Evolutionary conservation across 2,329 filamentous ascomycete genomes (phyloP).

Genomic region (Zymoseptoria crescenta): DNA sequence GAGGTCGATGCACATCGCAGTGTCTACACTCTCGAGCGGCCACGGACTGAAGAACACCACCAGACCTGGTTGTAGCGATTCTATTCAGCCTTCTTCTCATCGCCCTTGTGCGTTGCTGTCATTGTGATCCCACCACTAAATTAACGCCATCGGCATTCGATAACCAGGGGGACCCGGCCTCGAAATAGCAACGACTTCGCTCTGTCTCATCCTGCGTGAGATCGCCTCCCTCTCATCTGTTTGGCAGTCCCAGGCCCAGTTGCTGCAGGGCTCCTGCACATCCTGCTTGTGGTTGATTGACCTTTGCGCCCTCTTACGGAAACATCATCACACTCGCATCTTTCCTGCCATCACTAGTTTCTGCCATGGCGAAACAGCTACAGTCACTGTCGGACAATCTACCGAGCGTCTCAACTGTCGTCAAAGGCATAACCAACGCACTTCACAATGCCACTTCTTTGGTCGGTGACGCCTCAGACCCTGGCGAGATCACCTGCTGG

Average conservation of each 20-base stretch:
- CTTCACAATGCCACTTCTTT: slow-evolving; percentile 7
- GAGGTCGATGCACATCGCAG: too few species aligned
- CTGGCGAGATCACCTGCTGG: slow-evolving; percentile 38
- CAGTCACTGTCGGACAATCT: background rate
- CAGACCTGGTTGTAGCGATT: background rate
- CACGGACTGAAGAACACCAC: background rate
- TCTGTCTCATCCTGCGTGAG: background rate
- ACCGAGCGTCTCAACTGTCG: slow-evolving; percentile 14
- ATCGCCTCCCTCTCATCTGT: background rate
- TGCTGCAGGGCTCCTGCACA: background rate
- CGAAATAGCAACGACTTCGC: background rate
- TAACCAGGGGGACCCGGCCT: background rate
- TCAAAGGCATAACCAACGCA: slow-evolving; percentile 14
- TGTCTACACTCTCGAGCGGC: too few species aligned
- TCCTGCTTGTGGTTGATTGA: background rate
- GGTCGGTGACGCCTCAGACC: slow-evolving; percentile 4
- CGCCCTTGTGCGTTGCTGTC: background rate
- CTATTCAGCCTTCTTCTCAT: background rate
- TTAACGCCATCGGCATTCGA: background rate
- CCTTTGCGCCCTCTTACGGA: background rate
- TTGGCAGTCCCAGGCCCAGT: background rate
- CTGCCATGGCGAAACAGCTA: background rate
- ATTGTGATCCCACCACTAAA: background rate
- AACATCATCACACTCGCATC: background rate
- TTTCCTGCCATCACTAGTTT: background rate